Evolutionary conservation across 1,284 basidiomycete genomes (phyloP), one percentile per base, ranked within the genome.

Genomic region (Marasmius fiardii): DNA sequence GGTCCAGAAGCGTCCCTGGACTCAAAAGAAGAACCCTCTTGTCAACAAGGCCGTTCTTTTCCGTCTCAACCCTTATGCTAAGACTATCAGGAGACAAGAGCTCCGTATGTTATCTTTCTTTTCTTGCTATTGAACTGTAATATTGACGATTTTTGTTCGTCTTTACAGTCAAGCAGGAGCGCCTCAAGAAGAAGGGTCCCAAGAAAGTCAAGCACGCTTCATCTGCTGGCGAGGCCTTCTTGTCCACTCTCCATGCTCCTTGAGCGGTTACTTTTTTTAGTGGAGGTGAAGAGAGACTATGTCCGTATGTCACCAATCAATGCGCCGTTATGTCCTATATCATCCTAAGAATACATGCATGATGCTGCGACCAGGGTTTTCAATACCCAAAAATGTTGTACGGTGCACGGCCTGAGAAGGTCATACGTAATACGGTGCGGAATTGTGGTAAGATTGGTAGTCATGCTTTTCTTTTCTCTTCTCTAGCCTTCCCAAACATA

Each of bases 11-110:
- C 90, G 95, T 70, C 95, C 95, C 63, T 97, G 93, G 92, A 95
- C 94, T 63, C 96, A 98, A 82, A 95, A 95, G 91, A 98, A 98
- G 92, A 98, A 98, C 85, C 95, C 96, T 57, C 86, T 97, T 69
- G 77, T 86, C 78, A 99, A 99, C 92, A 95, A 93, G 80, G 90
- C 85, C 59, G 82, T 98, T 67, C 87, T 99, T 72, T 98, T 96
- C 94, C 90, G 95, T 68, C 86, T 99, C 78, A 99, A 99, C 86
- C 97, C 97, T 56, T 99, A 99, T 79, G 96, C 96, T 70, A 97
- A 95, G 85, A 90, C 90, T 55, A 75, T 94, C 68, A 89, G 92
- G 73, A 82, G 90, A 68, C 90, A 94, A 71, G 92, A 95, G 71
- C 76, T 95, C 62, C 80, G 88, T 92, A 73, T 57, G 89, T 88